These are phyloP conservation scores for Citrus maxima DNA, from an alignment of 345 rosid genomes.

Conservation along the genomic window DNA sequence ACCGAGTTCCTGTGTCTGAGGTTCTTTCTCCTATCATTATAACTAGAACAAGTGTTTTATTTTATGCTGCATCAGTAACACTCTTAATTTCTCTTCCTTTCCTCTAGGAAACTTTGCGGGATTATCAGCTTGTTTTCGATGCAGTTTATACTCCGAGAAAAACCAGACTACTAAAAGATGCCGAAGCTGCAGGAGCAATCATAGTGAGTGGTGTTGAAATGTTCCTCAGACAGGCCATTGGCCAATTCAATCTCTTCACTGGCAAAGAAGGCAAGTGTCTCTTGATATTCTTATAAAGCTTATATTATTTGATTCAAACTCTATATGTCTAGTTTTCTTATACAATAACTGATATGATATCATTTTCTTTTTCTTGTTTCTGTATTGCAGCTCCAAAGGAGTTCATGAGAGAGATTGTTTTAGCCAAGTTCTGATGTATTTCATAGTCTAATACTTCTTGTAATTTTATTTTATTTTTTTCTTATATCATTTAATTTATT, in stretches of 20 bases:
- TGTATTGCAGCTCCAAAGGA: slow-evolving; percentile 43
- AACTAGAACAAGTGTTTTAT: neutral
- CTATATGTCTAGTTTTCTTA: neutral
- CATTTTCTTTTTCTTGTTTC: neutral
- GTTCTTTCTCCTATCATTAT: slow-evolving; percentile 20
- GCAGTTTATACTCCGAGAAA: slow-evolving; percentile 58
- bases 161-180: slow-evolving; percentile 53
- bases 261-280: slow-evolving; percentile 45
- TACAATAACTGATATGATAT: neutral
- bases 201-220: slow-evolving; percentile 59
- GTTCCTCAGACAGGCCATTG: slow-evolving; percentile 62
- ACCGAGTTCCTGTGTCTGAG: slow-evolving; percentile 49
- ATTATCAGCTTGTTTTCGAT: slow-evolving; percentile 49
- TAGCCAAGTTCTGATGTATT: slow-evolving; percentile 39
- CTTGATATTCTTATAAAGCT: neutral
- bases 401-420: slow-evolving; percentile 45
- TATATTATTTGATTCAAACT: neutral
- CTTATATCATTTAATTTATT: neutral
- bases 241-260: slow-evolving; percentile 58
- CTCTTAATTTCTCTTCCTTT: neutral
- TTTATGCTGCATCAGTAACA: neutral
- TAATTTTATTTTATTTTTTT: neutral
- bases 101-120: slow-evolving; percentile 36
- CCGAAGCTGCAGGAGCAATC: slow-evolving; percentile 55
- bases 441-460: neutral